These are phyloP conservation scores for Fusarium sp. DNA, from an alignment of 2,329 filamentous ascomycete genomes.

Conservation along the genomic window DNA sequence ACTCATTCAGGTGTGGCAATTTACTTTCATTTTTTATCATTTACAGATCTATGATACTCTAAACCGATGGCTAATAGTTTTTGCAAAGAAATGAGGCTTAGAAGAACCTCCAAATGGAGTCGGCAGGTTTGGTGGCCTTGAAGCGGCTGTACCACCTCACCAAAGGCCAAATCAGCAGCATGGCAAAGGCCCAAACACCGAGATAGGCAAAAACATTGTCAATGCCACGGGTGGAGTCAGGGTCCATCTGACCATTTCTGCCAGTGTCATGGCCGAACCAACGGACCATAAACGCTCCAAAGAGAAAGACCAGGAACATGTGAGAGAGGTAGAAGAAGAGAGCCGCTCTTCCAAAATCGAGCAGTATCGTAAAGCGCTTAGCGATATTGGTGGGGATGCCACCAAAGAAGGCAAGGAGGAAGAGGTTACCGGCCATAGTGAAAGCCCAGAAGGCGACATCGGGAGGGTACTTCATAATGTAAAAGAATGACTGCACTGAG, in stretches of 20 bases:
- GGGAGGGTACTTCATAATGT: conserved; percentile 61
- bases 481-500: conserved; percentile 59
- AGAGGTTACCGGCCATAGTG: conserved; percentile 55
- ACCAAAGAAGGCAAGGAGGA: conserved; percentile 55
- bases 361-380: conserved; percentile 51
- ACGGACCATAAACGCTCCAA: conserved; percentile 44
- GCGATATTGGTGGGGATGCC: conserved; percentile 51
- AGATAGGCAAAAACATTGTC: conserved; percentile 56
- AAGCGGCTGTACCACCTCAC: conserved; percentile 59
- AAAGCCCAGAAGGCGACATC: conserved; percentile 61
- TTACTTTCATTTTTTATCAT: background rate
- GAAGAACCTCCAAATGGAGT: conserved; percentile 63
- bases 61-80: background rate
- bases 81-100: conserved; percentile 33
- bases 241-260: conserved; percentile 45
- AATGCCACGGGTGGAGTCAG: conserved; percentile 49
- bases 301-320: conserved; percentile 51
- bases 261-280: conserved; percentile 54
- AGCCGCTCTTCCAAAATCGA: conserved; percentile 60
- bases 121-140: conserved; percentile 56
- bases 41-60: background rate
- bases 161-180: conserved; percentile 57
- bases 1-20: background rate
- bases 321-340: conserved; percentile 62
- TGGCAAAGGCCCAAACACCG: conserved; percentile 51